Percentiles rank a stretch among this genome's conserved stretches.
Evolutionary conservation across 345 rosid species (phyloP).

Genomic region (Jatropha curcas): DNA sequence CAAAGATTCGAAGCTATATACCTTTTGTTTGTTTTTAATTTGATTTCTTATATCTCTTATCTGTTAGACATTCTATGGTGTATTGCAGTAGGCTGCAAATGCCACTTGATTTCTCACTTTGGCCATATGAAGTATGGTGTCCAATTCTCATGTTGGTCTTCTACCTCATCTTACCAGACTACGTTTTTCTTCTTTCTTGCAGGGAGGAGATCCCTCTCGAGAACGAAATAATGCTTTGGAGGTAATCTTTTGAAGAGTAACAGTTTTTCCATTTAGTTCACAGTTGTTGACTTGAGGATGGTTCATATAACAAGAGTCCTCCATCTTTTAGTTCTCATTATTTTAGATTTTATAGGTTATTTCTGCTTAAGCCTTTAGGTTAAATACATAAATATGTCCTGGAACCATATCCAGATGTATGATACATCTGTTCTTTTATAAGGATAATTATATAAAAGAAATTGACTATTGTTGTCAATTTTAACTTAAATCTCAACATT

Average conservation of each 20-base stretch:
- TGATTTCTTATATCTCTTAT: not conserved
- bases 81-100: not conserved
- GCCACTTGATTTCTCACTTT: not conserved
- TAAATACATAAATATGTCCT: not conserved
- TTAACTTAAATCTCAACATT: not conserved
- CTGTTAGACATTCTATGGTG: not conserved
- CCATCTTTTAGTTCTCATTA: too few species aligned
- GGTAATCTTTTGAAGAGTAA: constrained; percentile 36
- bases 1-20: too few species aligned
- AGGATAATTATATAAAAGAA: too few species aligned
- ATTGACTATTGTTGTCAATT: not conserved
- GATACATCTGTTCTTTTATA: not conserved
- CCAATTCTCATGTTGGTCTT: not conserved
- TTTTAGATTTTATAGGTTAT: not conserved
- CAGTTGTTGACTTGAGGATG: not conserved
- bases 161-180: not conserved
- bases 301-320: not conserved
- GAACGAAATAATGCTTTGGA: constrained; percentile 60
- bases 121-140: not conserved
- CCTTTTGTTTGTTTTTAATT: not conserved
- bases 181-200: constrained; percentile 22
- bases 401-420: not conserved
- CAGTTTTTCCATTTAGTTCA: not conserved
- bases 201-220: constrained; percentile 80
- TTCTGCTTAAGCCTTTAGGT: not conserved